Evolutionary conservation across 768 basidiomycete genomes (phyloP).

Genomic region (Tulasnella sp.): DNA sequence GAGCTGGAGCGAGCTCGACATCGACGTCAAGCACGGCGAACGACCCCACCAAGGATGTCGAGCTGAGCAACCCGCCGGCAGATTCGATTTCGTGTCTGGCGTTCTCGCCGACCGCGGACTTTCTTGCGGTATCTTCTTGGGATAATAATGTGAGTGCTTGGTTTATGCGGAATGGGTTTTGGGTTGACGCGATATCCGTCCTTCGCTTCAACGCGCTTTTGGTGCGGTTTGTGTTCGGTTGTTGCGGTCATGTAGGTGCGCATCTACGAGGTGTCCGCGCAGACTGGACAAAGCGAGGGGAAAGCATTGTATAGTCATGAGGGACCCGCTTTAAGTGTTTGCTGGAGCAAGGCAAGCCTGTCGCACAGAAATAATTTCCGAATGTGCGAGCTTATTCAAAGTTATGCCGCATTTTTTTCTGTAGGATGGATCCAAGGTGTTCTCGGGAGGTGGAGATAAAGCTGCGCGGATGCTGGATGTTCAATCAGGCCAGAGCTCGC

Average conservation of each 20-base stretch:
- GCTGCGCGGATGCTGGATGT: conserved; percentile 90
- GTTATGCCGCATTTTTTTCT: conserved; percentile 11
- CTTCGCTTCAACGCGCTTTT: neutral
- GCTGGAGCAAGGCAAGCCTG: conserved; percentile 77
- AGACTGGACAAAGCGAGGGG: conserved; percentile 64
- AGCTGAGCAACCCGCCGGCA: conserved; percentile 63
- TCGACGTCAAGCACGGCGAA: neutral
- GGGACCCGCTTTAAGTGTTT: conserved; percentile 74
- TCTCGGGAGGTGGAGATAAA: conserved; percentile 92
- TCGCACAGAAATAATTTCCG: neutral
- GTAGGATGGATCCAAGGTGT: conserved; percentile 79
- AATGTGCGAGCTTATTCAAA: conserved; percentile 7
- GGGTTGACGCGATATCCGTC: neutral
- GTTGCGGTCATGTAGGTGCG: conserved; percentile 46
- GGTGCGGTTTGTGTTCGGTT: conserved; percentile 15
- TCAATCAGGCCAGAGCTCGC: conserved; percentile 61
- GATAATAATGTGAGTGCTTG: conserved; percentile 3
- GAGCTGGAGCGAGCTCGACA: no score
- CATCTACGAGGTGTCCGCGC: conserved; percentile 80
- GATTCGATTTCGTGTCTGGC: conserved; percentile 80
- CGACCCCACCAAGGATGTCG: conserved; percentile 40
- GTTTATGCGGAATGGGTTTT: no score
- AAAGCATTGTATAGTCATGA: conserved; percentile 88
- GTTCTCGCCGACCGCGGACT: conserved; percentile 77
- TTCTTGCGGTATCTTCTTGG: conserved; percentile 89